Evolutionary conservation across 2,329 filamentous ascomycete genomes (phyloP).

Genomic region (Alternaria ventricosa): DNA sequence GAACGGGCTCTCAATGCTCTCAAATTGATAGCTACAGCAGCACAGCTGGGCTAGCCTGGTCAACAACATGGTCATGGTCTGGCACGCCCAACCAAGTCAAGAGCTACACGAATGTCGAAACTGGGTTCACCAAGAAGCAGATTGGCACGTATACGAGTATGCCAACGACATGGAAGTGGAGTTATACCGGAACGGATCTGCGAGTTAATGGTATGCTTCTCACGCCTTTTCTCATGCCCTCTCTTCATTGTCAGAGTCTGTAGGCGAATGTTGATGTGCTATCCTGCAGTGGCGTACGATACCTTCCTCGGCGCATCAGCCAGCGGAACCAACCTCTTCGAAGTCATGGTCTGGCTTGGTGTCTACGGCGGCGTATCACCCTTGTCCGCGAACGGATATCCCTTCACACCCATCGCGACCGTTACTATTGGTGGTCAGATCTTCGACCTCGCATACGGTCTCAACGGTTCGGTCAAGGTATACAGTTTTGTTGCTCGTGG

Average conservation of each 20-base stretch:
- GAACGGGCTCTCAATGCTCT: background rate
- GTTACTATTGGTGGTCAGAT: background rate
- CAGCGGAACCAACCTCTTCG: background rate
- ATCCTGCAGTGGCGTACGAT: background rate
- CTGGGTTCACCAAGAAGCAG: background rate
- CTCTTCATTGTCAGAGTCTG: accelerated
- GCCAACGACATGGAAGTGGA: background rate
- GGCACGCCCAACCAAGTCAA: background rate
- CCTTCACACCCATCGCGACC: background rate
- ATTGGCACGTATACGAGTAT: background rate
- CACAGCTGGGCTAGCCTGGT: background rate
- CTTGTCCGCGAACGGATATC: background rate
- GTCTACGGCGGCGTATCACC: background rate
- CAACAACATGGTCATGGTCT: background rate
- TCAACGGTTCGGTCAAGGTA: background rate
- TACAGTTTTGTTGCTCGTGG: background rate
- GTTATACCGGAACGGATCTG: background rate
- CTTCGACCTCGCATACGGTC: background rate
- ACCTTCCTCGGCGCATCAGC: background rate
- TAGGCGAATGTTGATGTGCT: background rate
- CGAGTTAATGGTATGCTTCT: background rate
- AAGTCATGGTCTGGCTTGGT: background rate
- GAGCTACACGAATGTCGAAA: background rate
- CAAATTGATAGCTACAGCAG: background rate
- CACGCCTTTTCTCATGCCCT: accelerated